phyloP scores from a whole-genome alignment of 768 basidiomycete genomes.

The Collybia sp. region DNA sequence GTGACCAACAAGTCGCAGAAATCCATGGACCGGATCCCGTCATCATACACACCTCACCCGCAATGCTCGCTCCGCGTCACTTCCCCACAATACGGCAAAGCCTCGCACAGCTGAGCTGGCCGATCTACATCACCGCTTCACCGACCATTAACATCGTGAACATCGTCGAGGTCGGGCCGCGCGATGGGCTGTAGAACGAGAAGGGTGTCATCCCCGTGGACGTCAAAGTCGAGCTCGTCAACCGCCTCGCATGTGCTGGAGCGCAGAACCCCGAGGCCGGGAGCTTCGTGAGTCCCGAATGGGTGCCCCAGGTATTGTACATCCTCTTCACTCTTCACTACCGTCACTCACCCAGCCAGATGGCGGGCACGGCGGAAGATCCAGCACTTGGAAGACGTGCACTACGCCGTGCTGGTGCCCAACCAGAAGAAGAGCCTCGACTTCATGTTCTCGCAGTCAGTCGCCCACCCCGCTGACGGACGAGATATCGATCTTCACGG shows the following conservation, averaged over 20 bases:
- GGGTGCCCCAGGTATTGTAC: constrained; percentile 70
- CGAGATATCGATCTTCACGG: constrained; percentile 87
- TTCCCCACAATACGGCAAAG: no score
- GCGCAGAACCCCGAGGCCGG: constrained; percentile 73
- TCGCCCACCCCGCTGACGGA: constrained; percentile 51
- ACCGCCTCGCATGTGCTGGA: constrained; percentile 67
- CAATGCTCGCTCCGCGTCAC: no score
- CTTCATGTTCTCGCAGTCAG: constrained; percentile 40
- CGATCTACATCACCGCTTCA: constrained; percentile 19
- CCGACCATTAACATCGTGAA: constrained; percentile 36
- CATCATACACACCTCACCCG: no score
- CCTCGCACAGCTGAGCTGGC: no score
- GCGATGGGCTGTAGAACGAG: constrained; percentile 93
- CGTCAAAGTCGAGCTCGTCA: constrained; percentile 77
- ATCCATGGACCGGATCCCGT: no score
- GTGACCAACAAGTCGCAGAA: no score
- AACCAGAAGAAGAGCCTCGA: constrained; percentile 71
- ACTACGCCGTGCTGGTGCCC: constrained; percentile 79
- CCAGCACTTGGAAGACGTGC: constrained; percentile 45
- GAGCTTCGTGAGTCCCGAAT: constrained; percentile 89
- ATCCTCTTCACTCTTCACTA: no score
- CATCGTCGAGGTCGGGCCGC: constrained; percentile 87
- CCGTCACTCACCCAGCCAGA: constrained; percentile 35
- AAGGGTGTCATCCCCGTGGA: constrained; percentile 64
- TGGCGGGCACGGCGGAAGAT: constrained; percentile 80